Base-by-base conservation (phyloP, 2,329 filamentous ascomycete genomes). In the Colletotrichum phormii region DNA sequence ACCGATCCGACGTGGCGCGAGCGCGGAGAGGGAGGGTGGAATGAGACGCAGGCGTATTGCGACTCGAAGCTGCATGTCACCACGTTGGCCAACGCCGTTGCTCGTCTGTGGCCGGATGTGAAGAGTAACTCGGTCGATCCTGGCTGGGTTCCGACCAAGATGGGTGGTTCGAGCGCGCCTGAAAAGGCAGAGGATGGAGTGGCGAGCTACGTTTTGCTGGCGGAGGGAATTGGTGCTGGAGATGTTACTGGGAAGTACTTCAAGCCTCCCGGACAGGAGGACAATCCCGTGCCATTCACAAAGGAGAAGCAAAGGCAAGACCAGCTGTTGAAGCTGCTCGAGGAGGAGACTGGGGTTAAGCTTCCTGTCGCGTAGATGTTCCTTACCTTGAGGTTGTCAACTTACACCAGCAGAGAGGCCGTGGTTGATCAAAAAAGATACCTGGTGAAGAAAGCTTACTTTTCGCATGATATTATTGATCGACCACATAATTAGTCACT, bases 61-160 rank as follows among this genome's bases (percentile, higher is more conserved):
- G 87, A 90, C 73, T 87, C 82, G 71, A 91, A 91, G 78, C 76
- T 91, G 37, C 88, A 90, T 73, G 85, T 88, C 72, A 80, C 88
- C 37, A 82, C 91, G 79, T 81, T 91, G 15, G 86, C 88, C 1
- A 88, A 87, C 68, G 87, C 86, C 2, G 87, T 91, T 71, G 84
- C 88, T 0, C 80, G 86, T 13, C 79, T 82, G 8, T 87, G 85
- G 78, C 68, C 65, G 8, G 75, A 75, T 0, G 84, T 88, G 0
- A 80, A 85, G 74, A 85, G 84, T 42, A 87, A 86, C 55, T 81
- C 84, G 0, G 80, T 88, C 60, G 84, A 88, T 76, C 88, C 88
- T 0, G 88, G 88, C 1, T 89, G 87, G 88, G 85, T 89, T 49
- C 79, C 86, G 11, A 89, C 87, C 0, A 89, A 89, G 78, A 88